A percentile compares a stretch with the other conserved stretches of the same genome.
These are phyloP conservation scores for Phytophthora fragariaefolia DNA, from an alignment of 352 stramenopile species.

Conservation along the genomic window DNA sequence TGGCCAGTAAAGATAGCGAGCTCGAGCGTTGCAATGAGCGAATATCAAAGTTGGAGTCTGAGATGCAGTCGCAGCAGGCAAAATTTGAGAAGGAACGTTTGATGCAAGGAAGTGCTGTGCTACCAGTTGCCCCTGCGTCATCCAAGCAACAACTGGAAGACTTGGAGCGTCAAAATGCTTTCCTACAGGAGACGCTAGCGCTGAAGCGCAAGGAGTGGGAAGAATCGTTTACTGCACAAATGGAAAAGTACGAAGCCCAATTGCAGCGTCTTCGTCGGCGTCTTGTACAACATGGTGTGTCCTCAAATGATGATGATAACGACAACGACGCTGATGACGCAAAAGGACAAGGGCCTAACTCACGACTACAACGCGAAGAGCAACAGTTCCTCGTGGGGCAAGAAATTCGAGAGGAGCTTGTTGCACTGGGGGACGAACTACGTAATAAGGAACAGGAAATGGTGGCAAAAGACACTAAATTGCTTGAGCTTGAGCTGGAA, in stretches of 20 bases:
- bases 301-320: conserved; percentile 14
- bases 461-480: conserved; percentile 63
- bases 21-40: conserved; percentile 43
- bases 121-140: neutral
- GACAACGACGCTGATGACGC: conserved; percentile 16
- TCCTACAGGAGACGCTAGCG: conserved; percentile 62
- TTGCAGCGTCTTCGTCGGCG: conserved; percentile 53
- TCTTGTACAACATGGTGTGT: conserved; percentile 43
- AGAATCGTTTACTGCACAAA: conserved; percentile 48
- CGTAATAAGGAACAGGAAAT: conserved; percentile 56
- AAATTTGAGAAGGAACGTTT: conserved; percentile 31
- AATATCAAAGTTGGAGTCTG: conserved; percentile 42
- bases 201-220: conserved; percentile 80
- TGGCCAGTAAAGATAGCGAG: conserved; percentile 53
- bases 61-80: conserved; percentile 36
- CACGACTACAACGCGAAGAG: conserved; percentile 51
- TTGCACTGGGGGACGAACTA: conserved; percentile 51
- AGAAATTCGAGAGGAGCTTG: conserved; percentile 57
- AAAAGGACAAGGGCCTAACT: conserved; percentile 7
- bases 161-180: conserved; percentile 59
- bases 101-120: conserved; percentile 5
- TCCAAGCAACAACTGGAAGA: conserved; percentile 45
- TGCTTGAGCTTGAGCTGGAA: conserved; percentile 77
- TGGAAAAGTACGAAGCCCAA: conserved; percentile 63
- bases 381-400: conserved; percentile 50